Conservation (phyloP, 805 yeast species). For the Priceomyces melissophilus region DNA sequence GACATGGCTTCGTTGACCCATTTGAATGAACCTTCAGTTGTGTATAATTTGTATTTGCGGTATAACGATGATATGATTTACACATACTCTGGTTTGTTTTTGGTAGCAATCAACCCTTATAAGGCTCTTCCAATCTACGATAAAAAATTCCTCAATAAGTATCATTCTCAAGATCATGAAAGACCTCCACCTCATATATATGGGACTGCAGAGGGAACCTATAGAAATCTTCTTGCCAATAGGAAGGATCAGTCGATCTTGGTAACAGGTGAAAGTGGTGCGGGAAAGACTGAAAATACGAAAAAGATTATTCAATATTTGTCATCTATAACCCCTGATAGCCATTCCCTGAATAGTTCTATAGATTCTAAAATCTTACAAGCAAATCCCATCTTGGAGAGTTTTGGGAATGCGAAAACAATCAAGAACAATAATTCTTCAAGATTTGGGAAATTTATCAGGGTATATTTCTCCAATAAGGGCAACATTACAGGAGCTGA, state of each 20-base stretch:
- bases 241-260: conserved; percentile 81
- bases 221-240: conserved; percentile 65
- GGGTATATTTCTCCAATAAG: conserved; percentile 64
- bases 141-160: conserved; percentile 51
- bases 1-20: conserved; percentile 96
- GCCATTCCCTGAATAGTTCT: conserved; percentile 18
- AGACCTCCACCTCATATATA: conserved; percentile 79
- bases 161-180: conserved; percentile 39
- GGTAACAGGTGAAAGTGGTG: conserved; percentile 99
- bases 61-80: conserved; percentile 77
- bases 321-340: conserved; percentile 61
- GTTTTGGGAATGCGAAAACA: conserved; percentile 97
- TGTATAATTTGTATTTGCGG: conserved; percentile 74
- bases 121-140: conserved; percentile 69
- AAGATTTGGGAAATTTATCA: conserved; percentile 93
- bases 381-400: conserved; percentile 93
- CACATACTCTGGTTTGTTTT: conserved; percentile 91
- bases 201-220: conserved; percentile 81
- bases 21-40: conserved; percentile 93
- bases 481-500: conserved; percentile 83
- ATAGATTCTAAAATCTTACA: conserved; percentile 85
- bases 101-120: conserved; percentile 96
- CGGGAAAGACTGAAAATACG: conserved; percentile 97
- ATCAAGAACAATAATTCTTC: conserved; percentile 92
- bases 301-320: conserved; percentile 90